Conservation (phyloP, 495 filamentous ascomycete species). For the Pyronema omphalodes region DNA sequence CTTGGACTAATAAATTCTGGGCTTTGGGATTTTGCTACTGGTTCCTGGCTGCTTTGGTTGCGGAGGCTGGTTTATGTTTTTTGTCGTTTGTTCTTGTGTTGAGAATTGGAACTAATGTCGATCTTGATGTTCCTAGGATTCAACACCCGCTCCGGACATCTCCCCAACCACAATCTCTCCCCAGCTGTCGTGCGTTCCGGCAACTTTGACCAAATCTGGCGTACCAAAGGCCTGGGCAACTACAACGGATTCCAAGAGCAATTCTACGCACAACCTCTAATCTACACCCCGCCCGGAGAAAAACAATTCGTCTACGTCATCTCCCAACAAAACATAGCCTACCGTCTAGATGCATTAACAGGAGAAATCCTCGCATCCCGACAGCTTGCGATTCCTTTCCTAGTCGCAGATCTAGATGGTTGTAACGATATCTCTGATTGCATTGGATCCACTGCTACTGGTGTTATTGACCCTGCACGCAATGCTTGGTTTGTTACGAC, state of each 20-base stretch:
- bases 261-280: constrained; percentile 23
- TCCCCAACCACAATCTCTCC: constrained; percentile 19
- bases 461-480: constrained; percentile 33
- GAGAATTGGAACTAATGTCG: too few relatives aligned
- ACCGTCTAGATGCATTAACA: constrained; percentile 31
- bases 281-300: constrained; percentile 15
- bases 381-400: constrained; percentile 31
- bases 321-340: constrained; percentile 31
- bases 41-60: too few relatives aligned
- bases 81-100: too few relatives aligned
- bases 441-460: constrained; percentile 31
- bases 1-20: too few relatives aligned
- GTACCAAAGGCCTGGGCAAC: constrained; percentile 15
- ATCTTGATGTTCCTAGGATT: constrained; percentile 2
- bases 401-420: constrained; percentile 28
- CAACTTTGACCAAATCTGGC: constrained; percentile 21
- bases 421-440: constrained; percentile 31
- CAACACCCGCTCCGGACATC: constrained; percentile 17
- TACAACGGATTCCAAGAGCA: constrained; percentile 23
- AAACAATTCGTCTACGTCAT: constrained; percentile 31
- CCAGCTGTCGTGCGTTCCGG: constrained; percentile 18
- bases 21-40: too few relatives aligned
- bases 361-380: constrained; percentile 27
- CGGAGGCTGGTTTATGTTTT: too few relatives aligned
- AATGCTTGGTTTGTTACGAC: constrained; percentile 30